These are phyloP conservation scores for Chaetomiaceae sp. DNA, from an alignment of 2,329 filamentous ascomycete species.

Conservation along the genomic window DNA sequence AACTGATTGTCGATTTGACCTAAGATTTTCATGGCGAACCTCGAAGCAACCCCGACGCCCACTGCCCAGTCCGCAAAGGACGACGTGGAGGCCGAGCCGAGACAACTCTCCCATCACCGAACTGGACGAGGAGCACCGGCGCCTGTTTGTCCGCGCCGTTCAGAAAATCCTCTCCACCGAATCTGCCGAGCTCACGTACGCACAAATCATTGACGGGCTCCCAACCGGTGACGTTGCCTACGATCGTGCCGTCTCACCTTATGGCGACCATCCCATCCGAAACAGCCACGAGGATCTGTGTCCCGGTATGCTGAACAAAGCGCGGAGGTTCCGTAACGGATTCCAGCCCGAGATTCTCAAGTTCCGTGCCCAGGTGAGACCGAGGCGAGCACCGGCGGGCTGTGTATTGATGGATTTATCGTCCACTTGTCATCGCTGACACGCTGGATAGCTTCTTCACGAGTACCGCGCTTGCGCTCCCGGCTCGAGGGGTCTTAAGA, in stretches of 20 bases:
- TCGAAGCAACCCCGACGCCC: no score
- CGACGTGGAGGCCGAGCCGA: neutral
- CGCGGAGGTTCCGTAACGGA: constrained; percentile 6
- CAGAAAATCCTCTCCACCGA: constrained; percentile 9
- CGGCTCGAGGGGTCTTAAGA: constrained; percentile 14
- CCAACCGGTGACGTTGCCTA: constrained; percentile 13
- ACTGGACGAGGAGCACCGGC: constrained; percentile 1
- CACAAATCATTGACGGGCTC: constrained; percentile 16
- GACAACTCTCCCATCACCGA: neutral
- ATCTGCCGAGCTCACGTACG: constrained; percentile 11
- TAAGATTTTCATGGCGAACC: no score
- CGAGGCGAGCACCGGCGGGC: neutral
- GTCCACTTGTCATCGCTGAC: no score
- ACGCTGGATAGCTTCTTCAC: constrained; percentile 6
- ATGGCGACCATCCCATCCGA: constrained; percentile 6
- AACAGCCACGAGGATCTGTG: constrained; percentile 12
- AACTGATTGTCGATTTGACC: no score
- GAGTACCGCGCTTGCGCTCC: constrained; percentile 11
- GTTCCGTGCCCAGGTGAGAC: constrained; percentile 10
- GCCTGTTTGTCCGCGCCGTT: constrained; percentile 10
- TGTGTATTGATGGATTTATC: no score
- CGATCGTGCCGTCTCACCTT: neutral
- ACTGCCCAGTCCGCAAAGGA: no score
- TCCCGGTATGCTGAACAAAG: constrained; percentile 11
- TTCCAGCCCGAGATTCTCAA: constrained; percentile 2